Evolutionary conservation across 257 asterid genomes (phyloP).

Genomic region (Craterostigma plantagineum): DNA sequence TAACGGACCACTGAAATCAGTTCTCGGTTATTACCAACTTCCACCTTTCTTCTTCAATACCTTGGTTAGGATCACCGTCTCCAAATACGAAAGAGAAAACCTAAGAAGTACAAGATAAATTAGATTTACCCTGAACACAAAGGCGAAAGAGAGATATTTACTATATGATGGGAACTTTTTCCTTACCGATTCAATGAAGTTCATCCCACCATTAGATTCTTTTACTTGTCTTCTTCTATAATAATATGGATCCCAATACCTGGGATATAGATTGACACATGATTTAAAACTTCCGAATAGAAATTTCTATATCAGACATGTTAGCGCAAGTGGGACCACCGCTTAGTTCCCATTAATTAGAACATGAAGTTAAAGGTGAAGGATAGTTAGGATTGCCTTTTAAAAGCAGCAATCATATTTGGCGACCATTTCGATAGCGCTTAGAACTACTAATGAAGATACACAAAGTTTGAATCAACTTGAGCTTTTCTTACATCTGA

Average conservation of each 20-base stretch:
- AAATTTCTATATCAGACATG: too few species aligned
- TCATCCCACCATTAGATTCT: constrained; percentile 51
- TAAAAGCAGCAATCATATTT: too few species aligned
- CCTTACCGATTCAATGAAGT: constrained; percentile 90
- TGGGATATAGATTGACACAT: constrained; percentile 14
- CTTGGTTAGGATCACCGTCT: constrained; percentile 99
- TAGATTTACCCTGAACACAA: constrained; percentile 1
- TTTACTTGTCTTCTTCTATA: constrained; percentile 48
- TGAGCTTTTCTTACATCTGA: too few species aligned
- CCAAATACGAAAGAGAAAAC: constrained; percentile 94
- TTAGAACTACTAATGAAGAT: too few species aligned
- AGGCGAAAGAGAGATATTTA: constrained; percentile 9
- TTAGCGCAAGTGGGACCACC: too few species aligned
- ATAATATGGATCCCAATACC: constrained; percentile 98
- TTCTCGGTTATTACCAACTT: constrained; percentile 96
- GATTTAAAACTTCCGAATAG: constrained; percentile 1
- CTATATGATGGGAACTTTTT: constrained; percentile 5
- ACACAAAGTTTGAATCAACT: too few species aligned
- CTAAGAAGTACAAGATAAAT: constrained; percentile 26
- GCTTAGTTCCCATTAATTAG: too few species aligned
- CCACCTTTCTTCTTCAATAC: constrained; percentile 99
- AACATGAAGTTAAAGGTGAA: too few species aligned
- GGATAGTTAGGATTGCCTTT: too few species aligned
- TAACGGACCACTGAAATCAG: constrained; percentile 81
- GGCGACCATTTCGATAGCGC: too few species aligned